Evolutionary conservation across 495 filamentous ascomycete genomes (phyloP), one percentile per base, ranked within the genome.

Genomic region (Trichocladium uniseriatum): DNA sequence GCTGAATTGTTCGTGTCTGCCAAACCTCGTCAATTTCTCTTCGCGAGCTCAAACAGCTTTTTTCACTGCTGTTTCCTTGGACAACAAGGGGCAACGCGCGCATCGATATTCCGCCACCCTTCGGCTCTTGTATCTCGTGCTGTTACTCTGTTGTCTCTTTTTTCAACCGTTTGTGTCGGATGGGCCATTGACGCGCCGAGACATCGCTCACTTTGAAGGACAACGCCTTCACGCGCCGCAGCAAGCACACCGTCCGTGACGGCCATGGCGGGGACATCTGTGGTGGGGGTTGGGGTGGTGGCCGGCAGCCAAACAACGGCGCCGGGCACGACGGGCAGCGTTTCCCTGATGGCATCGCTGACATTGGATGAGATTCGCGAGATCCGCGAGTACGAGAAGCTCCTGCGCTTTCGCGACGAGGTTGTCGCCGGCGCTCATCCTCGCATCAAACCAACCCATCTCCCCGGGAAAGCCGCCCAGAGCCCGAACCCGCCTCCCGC

Each of bases 381-480:
- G 45, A 22, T 66, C 22, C 45, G 51, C 29, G 52, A 68, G 53
- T 66, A 61, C 57, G 56, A 60, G 35, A 61, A 60, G 39, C 60
- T 68, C n/a, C n/a, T 68, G 52, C 59, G 37, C n/a, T 65, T 68
- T 54, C 61, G 59, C 56, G 65, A 68, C 51, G 51, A 59, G 38
- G 52, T 68, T n/a, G 22, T 63, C 16, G 37, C 44, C 29, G 65
- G 65, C 8, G 35, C 21, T 22, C 65, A 66, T 37, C 63, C 63
- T 50, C 65, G 65, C 64, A 68, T 67, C 66, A 69, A 67, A 48
- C 61, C 64, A 40, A 43, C 55, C 51, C 66, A 77, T 44, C 70
- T 78, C 51, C 64, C 78, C 56, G 77, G 73, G 55, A 82, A 82
- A 57, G 56, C 62, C 28, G 56, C 55, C 55, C 40, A 63, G 46